Percentiles rank a stretch among this genome's conserved stretches.
These are phyloP conservation scores for Hypomontagnella monticulosa DNA, from an alignment of 495 filamentous ascomycete genomes.

Conservation along the genomic window DNA sequence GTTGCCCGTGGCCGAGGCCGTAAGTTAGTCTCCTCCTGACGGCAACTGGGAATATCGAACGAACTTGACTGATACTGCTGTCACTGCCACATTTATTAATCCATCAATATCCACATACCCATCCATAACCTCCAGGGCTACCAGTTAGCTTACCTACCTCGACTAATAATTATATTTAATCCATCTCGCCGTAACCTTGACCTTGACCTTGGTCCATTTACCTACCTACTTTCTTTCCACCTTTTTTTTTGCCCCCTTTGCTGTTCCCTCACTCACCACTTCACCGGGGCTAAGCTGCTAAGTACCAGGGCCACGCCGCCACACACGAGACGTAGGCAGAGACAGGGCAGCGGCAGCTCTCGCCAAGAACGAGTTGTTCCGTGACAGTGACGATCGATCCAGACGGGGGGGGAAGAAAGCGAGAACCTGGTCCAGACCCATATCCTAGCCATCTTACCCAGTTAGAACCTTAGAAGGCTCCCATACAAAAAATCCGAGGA, in stretches of 20 bases:
- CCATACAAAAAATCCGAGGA: slow-evolving; percentile 31
- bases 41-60: too few relatives aligned
- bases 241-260: background rate
- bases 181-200: too few relatives aligned
- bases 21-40: background rate
- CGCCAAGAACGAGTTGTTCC: slow-evolving; percentile 35
- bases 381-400: slow-evolving; percentile 41
- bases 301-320: background rate
- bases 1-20: background rate
- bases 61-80: slow-evolving; percentile 11
- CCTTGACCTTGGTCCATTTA: too few relatives aligned
- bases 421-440: slow-evolving; percentile 32
- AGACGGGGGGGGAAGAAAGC: slow-evolving; percentile 30
- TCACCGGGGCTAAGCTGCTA: background rate
- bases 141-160: too few relatives aligned
- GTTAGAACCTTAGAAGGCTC: slow-evolving; percentile 35
- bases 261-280: background rate
- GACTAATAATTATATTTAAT: too few relatives aligned
- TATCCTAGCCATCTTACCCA: slow-evolving; percentile 13
- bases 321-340: background rate
- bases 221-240: background rate
- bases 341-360: slow-evolving; percentile 8
- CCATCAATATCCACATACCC: too few relatives aligned
- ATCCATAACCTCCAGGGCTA: too few relatives aligned
- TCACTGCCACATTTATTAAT: slow-evolving; percentile 7